These are phyloP conservation scores for Lizonia empirigonia DNA, from an alignment of 2,329 filamentous ascomycete species.

Conservation along the genomic window DNA sequence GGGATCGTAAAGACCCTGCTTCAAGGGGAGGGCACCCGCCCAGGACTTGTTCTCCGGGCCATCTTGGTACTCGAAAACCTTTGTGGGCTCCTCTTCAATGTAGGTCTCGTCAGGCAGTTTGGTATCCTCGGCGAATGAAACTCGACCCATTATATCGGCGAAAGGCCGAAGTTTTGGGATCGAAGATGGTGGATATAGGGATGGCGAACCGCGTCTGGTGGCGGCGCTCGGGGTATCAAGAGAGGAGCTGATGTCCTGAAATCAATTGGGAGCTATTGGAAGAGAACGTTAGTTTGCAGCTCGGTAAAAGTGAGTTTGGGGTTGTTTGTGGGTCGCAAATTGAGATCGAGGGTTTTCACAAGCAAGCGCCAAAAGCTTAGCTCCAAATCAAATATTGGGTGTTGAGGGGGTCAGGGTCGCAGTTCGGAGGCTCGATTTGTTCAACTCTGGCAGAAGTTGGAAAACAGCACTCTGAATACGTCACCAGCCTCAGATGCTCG, in stretches of 20 bases:
- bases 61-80: constrained; percentile 83
- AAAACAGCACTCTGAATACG: constrained; percentile 23
- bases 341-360: constrained; percentile 11
- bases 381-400: constrained; percentile 27
- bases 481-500: constrained; percentile 27
- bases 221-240: constrained; percentile 33
- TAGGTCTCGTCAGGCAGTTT: constrained; percentile 53
- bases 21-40: constrained; percentile 93
- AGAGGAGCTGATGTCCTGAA: constrained; percentile 34
- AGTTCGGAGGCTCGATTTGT: constrained; percentile 12
- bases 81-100: constrained; percentile 64
- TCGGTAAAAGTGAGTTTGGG: background rate
- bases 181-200: constrained; percentile 28
- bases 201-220: constrained; percentile 27
- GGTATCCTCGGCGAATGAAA: constrained; percentile 59
- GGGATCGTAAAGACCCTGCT: constrained; percentile 98
- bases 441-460: constrained; percentile 19
- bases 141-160: constrained; percentile 61
- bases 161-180: constrained; percentile 52
- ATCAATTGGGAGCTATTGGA: constrained; percentile 20
- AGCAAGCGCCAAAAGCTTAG: constrained; percentile 21
- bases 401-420: constrained; percentile 13
- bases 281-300: constrained; percentile 20
- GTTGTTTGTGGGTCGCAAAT: constrained; percentile 8
- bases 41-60: constrained; percentile 82